phyloP scores from a whole-genome alignment of 2,329 filamentous ascomycete species.

The Penicillium vulpinum region DNA sequence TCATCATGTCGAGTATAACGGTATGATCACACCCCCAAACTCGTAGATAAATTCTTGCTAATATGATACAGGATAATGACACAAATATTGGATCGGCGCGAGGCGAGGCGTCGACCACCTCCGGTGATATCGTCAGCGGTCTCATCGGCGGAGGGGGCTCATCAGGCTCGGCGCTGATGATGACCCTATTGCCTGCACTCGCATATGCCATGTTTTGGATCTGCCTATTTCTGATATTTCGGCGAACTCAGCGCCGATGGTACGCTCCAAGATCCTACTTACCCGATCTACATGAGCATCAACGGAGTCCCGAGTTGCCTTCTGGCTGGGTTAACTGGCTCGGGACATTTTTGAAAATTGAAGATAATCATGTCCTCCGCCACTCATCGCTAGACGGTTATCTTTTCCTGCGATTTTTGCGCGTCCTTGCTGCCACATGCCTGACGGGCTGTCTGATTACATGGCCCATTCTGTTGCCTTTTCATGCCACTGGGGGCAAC shows the following conservation, averaged over 20 bases:
- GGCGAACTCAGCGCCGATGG: slow-evolving; percentile 48
- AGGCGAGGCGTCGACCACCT: slow-evolving; percentile 39
- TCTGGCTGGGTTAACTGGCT: slow-evolving; percentile 57
- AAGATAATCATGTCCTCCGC: slow-evolving; percentile 79
- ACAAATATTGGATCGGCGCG: slow-evolving; percentile 45
- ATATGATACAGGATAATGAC: slow-evolving; percentile 37
- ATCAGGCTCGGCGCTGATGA: slow-evolving; percentile 52
- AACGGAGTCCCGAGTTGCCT: slow-evolving; percentile 51
- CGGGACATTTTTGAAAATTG: slow-evolving; percentile 52
- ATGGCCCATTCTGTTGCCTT: slow-evolving; percentile 84
- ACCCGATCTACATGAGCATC: slow-evolving; percentile 44
- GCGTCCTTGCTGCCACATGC: slow-evolving; percentile 74
- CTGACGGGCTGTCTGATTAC: slow-evolving; percentile 79
- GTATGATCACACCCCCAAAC: slow-evolving; percentile 1
- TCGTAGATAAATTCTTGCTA: background rate
- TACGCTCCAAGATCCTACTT: slow-evolving; percentile 48
- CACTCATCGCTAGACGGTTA: slow-evolving; percentile 90
- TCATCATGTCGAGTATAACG: slow-evolving; percentile 18
- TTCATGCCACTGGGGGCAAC: slow-evolving; percentile 80
- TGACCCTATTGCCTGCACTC: slow-evolving; percentile 51
- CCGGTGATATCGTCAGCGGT: slow-evolving; percentile 30
- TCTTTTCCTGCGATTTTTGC: slow-evolving; percentile 84
- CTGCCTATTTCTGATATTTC: slow-evolving; percentile 48
- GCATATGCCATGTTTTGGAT: slow-evolving; percentile 48
- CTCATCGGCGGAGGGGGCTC: slow-evolving; percentile 44